phyloP scores from a whole-genome alignment of 2,329 filamentous ascomycete genomes.

The Cladosporium sp. region DNA sequence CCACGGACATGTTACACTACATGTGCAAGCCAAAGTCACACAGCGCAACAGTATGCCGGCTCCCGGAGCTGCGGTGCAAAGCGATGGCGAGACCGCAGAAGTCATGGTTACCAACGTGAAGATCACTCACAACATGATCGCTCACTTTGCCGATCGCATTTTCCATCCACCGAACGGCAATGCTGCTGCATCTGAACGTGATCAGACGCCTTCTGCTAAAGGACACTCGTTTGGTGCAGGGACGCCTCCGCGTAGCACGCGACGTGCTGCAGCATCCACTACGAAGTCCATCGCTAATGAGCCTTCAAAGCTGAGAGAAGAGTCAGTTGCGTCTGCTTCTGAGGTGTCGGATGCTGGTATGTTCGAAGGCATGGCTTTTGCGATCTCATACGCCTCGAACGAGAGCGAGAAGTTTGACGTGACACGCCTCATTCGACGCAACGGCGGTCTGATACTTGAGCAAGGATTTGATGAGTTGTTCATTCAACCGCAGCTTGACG shows the following conservation, averaged over 20 bases:
- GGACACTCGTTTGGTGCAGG: conserved; percentile 39
- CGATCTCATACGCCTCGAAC: conserved; percentile 69
- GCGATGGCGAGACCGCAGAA: conserved; percentile 35
- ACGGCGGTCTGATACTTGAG: conserved; percentile 71
- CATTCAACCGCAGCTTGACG: conserved; percentile 45
- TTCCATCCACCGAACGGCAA: conserved; percentile 31
- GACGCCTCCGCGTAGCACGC: conserved; percentile 53
- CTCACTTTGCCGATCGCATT: conserved; percentile 40
- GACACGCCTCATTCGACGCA: conserved; percentile 62
- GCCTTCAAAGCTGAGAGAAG: conserved; percentile 29
- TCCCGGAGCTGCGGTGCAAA: conserved; percentile 13
- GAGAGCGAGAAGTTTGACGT: conserved; percentile 58
- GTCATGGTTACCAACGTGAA: conserved; percentile 47
- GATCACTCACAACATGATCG: conserved; percentile 46
- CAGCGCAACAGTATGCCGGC: conserved; percentile 39
- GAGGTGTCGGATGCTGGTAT: conserved; percentile 43
- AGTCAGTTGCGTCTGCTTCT: conserved; percentile 25
- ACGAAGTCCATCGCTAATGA: conserved; percentile 19
- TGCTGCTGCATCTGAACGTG: neutral
- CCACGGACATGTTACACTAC: conserved; percentile 42
- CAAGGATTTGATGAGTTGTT: conserved; percentile 84
- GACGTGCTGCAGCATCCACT: conserved; percentile 37
- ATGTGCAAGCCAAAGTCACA: conserved; percentile 41
- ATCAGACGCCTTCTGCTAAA: conserved; percentile 27
- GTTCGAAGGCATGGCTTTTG: conserved; percentile 84